Evolutionary conservation across 768 basidiomycete species (phyloP), one percentile per base, ranked within the genome.

Genomic region (Rubroboletus pulcherrimus): DNA sequence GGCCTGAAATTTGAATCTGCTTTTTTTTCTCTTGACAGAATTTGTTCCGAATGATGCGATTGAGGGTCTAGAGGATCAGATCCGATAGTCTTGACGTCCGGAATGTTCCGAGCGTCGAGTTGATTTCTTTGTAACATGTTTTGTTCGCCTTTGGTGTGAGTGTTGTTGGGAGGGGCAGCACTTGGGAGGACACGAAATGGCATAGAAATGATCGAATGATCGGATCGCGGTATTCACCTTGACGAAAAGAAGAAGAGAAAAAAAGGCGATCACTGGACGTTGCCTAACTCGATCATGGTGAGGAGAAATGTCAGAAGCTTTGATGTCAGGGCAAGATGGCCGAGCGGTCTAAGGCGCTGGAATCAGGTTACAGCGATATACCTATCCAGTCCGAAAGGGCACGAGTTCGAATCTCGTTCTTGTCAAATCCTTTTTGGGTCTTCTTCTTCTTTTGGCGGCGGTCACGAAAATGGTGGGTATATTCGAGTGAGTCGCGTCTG

Each of bases 271-370:
- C 21, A 21, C 21, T 21, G 21, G 1, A 21, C 21, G 21, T 21
- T 21, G 21, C 21, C 21, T 21, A 21, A 21, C 21, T 21, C 26
- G 26, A 26, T 26, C 26, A 26, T 26, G 26, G 26, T 5, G 26
- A 26, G 26, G 26, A 26, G 26, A 26, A 26, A 26, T 5, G 5
- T 26, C 26, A 5, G 19, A 19, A 19, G 19, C 10, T 10, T 12
- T 5, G 0, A 6, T 2, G 11, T 34, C 1, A 40, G n/a, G 68
- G 68, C 70, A 70, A 61, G 74, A 78, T 80, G 78, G 79, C 79
- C 79, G 78, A 81, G 79, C 76, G 78, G 79, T 80, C 78, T 74
- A 80, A 81, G 78, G 78, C 78, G 78, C 78, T 75, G 77, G 79
- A 81, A 74, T 78, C 74, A 79, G 77, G 77, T 57, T 21, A 5